These are phyloP conservation scores for Cyberlindnera bimundalis DNA, from an alignment of 805 yeast species.

Conservation along the genomic window DNA sequence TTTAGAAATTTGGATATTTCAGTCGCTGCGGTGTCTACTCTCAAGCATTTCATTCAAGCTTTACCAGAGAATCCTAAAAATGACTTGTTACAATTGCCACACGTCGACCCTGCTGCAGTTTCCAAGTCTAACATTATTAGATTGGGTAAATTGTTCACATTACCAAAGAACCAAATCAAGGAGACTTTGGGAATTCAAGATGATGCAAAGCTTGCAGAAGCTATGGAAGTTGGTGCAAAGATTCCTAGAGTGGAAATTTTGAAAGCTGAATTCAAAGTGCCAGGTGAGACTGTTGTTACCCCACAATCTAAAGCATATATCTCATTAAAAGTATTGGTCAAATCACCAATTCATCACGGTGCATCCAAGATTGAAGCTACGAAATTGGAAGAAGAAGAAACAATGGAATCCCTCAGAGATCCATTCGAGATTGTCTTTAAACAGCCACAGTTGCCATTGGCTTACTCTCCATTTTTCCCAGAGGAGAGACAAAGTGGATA, in stretches of 20 bases:
- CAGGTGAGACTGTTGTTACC: conserved; percentile 75
- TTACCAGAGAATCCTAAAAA: conserved; percentile 52
- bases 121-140: conserved; percentile 45
- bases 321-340: conserved; percentile 68
- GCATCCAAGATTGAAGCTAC: conserved; percentile 30
- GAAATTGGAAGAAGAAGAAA: conserved; percentile 51
- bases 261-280: conserved; percentile 73
- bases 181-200: conserved; percentile 51
- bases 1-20: conserved; percentile 74
- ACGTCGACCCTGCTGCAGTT: conserved; percentile 50
- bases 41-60: conserved; percentile 74
- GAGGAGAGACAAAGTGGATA: conserved; percentile 46
- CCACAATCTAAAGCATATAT: conserved; percentile 75
- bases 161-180: conserved; percentile 51
- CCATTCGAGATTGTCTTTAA: conserved; percentile 63
- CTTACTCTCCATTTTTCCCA: conserved; percentile 79
- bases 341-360: conserved; percentile 63
- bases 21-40: conserved; percentile 56
- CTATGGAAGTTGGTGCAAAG: conserved; percentile 53
- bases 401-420: conserved; percentile 63
- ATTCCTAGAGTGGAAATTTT: conserved; percentile 70
- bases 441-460: conserved; percentile 68
- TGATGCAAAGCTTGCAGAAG: conserved; percentile 40
- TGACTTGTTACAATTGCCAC: conserved; percentile 80
- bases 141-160: conserved; percentile 65